Percentiles rank a stretch among this genome's conserved stretches.
These are phyloP conservation scores for Tillandsia leiboldiana DNA, from an alignment of 176 grass and related monocot species.

Conservation along the genomic window DNA sequence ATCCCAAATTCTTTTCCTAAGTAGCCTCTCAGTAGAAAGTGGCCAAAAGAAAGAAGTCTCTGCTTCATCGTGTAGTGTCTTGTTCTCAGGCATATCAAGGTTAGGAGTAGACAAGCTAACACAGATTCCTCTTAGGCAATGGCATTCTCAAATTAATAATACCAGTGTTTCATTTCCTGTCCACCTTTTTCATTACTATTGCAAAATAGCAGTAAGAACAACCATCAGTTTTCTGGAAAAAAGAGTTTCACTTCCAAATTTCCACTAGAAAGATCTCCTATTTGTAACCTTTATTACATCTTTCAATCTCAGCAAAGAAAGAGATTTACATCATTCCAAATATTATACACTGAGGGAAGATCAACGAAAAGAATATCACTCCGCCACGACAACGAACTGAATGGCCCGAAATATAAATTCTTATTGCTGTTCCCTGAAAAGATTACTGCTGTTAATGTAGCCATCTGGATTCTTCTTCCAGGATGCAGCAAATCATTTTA, in stretches of 20 bases:
- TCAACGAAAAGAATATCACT: background rate
- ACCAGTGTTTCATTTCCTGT: background rate
- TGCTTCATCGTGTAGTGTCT: background rate
- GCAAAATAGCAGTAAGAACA: background rate
- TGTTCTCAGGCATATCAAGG: background rate
- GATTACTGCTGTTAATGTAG: background rate
- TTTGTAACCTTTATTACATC: background rate
- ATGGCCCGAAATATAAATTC: background rate
- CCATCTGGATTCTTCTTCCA: background rate
- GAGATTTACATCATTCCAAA: background rate
- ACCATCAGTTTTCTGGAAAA: background rate
- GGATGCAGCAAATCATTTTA: background rate
- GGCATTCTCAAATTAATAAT: background rate
- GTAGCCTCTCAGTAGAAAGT: background rate
- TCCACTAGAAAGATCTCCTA: background rate
- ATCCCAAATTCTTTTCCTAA: background rate
- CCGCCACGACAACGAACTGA: background rate
- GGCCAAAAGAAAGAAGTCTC: background rate
- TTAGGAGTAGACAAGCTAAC: background rate
- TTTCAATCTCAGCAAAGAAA: background rate
- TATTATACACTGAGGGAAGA: background rate
- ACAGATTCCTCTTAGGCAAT: background rate
- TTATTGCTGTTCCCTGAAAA: background rate
- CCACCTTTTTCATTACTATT: background rate
- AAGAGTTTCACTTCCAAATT: background rate